Percentiles rank a stretch among this genome's conserved stretches.
Conservation (phyloP, 768 basidiomycete genomes). For the Candolleomyces efflorescens region DNA sequence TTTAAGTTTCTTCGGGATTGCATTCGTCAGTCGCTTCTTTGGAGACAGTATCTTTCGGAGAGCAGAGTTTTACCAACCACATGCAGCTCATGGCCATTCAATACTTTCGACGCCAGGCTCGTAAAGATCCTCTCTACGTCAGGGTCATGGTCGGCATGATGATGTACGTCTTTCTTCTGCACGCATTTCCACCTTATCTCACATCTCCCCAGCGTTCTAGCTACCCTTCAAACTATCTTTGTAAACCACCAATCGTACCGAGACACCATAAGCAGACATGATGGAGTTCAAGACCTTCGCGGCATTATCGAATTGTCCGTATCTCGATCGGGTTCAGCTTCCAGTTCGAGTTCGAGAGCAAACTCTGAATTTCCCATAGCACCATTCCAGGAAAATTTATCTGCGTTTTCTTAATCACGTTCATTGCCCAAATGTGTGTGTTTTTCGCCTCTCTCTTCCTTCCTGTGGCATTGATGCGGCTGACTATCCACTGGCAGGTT, state of each 20-base stretch:
- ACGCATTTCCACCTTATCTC: neutral
- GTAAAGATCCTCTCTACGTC: neutral
- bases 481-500: neutral
- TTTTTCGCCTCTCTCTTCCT: neutral
- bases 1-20: neutral
- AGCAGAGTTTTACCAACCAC: neutral
- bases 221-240: neutral
- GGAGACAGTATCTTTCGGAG: neutral
- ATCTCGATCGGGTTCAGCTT: neutral
- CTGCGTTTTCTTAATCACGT: neutral
- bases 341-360: neutral
- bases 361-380: neutral
- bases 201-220: neutral
- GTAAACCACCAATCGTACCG: neutral
- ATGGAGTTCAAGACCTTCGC: neutral
- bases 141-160: neutral
- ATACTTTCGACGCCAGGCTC: neutral
- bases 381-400: neutral
- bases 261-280: neutral
- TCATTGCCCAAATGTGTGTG: conserved; percentile 6
- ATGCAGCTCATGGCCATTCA: neutral
- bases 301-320: neutral
- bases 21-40: neutral
- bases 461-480: no score
- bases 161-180: neutral